A percentile compares a stretch with the other conserved stretches of the same genome.
Conservation (phyloP, 2,329 filamentous ascomycete genomes). For the Cladophialophora chaetospira region DNA sequence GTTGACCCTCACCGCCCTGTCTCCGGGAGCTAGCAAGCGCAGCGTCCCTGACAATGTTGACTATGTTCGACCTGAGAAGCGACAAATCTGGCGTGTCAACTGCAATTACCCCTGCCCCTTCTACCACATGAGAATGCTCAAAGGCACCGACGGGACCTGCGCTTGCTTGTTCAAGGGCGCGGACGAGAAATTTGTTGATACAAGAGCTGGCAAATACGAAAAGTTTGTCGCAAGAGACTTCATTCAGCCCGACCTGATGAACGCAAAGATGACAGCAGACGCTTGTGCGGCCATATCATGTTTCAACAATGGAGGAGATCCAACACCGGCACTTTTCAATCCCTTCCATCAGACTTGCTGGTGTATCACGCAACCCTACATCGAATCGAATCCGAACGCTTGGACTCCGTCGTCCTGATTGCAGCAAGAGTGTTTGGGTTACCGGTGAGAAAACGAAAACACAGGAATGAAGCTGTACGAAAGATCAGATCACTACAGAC, state of each 20-base stretch:
- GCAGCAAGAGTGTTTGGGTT: not conserved
- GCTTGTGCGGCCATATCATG: slow-evolving; percentile 32
- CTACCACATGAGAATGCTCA: slow-evolving; percentile 24
- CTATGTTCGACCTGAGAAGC: slow-evolving; percentile 14
- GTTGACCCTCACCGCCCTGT: slow-evolving; percentile 22
- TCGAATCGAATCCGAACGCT: slow-evolving; percentile 23
- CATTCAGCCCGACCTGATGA: slow-evolving; percentile 20
- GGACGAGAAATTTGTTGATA: slow-evolving; percentile 14
- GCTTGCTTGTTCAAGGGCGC: slow-evolving; percentile 29
- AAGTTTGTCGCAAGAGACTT: slow-evolving; percentile 17
- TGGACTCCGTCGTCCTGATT: slow-evolving; percentile 15
- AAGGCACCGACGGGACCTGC: slow-evolving; percentile 24
- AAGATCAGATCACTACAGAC: not conserved
- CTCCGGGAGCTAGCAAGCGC: slow-evolving; percentile 18
- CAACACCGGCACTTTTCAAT: slow-evolving; percentile 30
- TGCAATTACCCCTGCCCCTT: slow-evolving; percentile 25
- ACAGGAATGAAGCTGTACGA: not conserved
- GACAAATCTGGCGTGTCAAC: slow-evolving; percentile 24
- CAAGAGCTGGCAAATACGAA: slow-evolving; percentile 14
- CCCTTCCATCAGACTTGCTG: slow-evolving; percentile 30
- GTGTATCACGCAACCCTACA: slow-evolving; percentile 23
- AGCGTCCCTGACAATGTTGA: slow-evolving; percentile 4
- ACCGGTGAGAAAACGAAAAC: not conserved
- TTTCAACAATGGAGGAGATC: slow-evolving; percentile 22
- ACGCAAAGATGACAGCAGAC: slow-evolving; percentile 28